These are phyloP conservation scores for Sophora flavescens DNA, from an alignment of 306 rosid genomes.

Conservation along the genomic window DNA sequence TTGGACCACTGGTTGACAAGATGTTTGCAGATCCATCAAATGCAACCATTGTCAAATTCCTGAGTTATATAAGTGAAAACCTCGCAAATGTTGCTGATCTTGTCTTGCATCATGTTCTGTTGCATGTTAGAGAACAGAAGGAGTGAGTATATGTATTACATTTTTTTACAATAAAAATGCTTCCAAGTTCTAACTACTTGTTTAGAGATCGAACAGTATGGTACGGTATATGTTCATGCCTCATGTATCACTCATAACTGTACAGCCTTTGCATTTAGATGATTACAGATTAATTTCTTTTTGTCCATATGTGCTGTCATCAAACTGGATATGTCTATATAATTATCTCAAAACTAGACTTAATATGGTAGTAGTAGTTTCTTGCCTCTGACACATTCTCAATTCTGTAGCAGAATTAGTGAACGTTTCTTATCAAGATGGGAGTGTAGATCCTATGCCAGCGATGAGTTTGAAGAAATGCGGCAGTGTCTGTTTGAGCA, in stretches of 20 bases:
- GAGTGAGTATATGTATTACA: constrained; percentile 61
- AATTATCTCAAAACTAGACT: constrained; percentile 33
- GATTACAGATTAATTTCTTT: neutral
- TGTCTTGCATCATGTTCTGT: constrained; percentile 69
- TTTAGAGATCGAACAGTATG: constrained; percentile 11
- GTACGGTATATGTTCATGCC: too few relatives aligned
- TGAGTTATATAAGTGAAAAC: constrained; percentile 76
- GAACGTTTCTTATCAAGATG: constrained; percentile 61
- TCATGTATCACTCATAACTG: too few relatives aligned
- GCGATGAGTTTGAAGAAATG: constrained; percentile 64
- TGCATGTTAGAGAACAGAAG: constrained; percentile 64
- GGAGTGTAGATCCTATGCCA: constrained; percentile 56
- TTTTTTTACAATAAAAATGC: constrained; percentile 10
- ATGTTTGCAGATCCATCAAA: constrained; percentile 94
- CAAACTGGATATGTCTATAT: neutral
- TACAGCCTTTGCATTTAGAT: too few relatives aligned
- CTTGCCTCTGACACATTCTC: constrained; percentile 34
- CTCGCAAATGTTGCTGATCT: constrained; percentile 74
- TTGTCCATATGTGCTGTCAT: constrained; percentile 21
- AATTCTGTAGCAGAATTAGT: constrained; percentile 60
- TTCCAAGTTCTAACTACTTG: neutral
- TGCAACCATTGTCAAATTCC: constrained; percentile 74
- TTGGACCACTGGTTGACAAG: constrained; percentile 84
- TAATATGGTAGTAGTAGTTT: constrained; percentile 33
- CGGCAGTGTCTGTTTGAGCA: constrained; percentile 79